Evolutionary conservation across 1,284 basidiomycete genomes (phyloP), one percentile per base, ranked within the genome.

Genomic region (Austroboletus niveus): DNA sequence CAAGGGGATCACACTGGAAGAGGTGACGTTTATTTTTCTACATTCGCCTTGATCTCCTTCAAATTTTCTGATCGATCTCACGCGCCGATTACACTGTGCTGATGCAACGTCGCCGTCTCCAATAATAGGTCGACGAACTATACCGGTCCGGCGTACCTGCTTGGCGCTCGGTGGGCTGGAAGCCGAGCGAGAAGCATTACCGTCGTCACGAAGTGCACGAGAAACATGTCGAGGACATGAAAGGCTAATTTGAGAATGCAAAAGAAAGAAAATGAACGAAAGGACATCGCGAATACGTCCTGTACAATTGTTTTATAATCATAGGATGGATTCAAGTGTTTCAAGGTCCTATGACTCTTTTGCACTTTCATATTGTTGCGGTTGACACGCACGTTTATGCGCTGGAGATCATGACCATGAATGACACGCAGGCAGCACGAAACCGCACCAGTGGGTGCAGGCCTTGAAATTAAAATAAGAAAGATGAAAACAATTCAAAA

Each of bases 1-100:
- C 42, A 69, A 54, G 42, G 64, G 68, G 12, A 53, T 64, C 31
- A 62, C 61, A 15, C 29, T 66, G 41, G 68, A 70, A 57, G 61
- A 68, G 59, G 64, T 61, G 36, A 11, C 10, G 9, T 24, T 24
- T 24, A 24, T 24, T 24, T 24, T 3, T 24, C 22, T 24, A 24
- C 22, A 34, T 14, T 34, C 7, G 14, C 11, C 35, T 15, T 8
- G 7, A 11, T 15, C 7, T 36, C 4, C 15, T 22, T 17, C 17
- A 17, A 24, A 24, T 2, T n/a, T 22, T 12, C 14, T 40, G n/a
- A 12, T 40, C 20, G 9, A 20, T 14, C 3, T 42, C 27, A 27
- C 1, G 11, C 7, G 22, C 22, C 2, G 22, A 24, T 24, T 24
- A n/a, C 24, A 40, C 22, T 8, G 22, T 8, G 22, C 7, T 39